Percentiles rank a stretch among this genome's conserved stretches.
Conservation (phyloP, 192 early-diverging fungal species). For the Pilobolus umbonatus region DNA sequence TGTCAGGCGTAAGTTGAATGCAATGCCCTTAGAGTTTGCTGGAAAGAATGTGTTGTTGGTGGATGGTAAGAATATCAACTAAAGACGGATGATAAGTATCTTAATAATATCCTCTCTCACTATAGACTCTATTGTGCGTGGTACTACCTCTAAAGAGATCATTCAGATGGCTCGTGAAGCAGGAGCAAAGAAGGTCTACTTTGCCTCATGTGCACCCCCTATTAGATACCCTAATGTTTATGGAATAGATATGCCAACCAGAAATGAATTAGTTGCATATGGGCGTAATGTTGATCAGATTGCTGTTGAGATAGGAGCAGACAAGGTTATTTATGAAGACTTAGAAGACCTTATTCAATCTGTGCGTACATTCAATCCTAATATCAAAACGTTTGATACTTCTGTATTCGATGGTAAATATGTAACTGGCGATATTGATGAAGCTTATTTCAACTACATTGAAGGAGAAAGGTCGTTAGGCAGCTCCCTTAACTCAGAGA, state of each 20-base stretch:
- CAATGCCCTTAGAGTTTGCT: constrained; percentile 96
- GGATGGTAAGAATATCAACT: constrained; percentile 62
- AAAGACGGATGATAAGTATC: neutral
- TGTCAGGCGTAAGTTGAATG: constrained; percentile 96
- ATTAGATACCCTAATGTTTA: constrained; percentile 98
- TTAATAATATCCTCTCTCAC: neutral
- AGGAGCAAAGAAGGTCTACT: constrained; percentile 98
- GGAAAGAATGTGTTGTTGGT: constrained; percentile 97
- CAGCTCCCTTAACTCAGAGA: constrained; percentile 8
- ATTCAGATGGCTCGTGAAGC: constrained; percentile 98
- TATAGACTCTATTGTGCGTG: constrained; percentile 95
- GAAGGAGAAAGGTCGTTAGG: constrained; percentile 44
- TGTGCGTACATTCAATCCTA: constrained; percentile 80
- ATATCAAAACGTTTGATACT: constrained; percentile 82
- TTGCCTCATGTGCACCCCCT: constrained; percentile 96
- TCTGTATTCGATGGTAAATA: constrained; percentile 97
- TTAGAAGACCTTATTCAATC: constrained; percentile 83
- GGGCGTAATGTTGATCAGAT: constrained; percentile 77
- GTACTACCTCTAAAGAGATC: constrained; percentile 98
- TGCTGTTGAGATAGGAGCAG: constrained; percentile 88
- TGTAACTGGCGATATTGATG: constrained; percentile 74
- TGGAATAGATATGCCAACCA: constrained; percentile 99
- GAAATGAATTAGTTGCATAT: constrained; percentile 85
- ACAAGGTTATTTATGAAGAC: constrained; percentile 90
- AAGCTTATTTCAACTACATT: constrained; percentile 60